These are phyloP conservation scores for Pythium chondricola DNA, from an alignment of 352 stramenopile species.

Conservation along the genomic window DNA sequence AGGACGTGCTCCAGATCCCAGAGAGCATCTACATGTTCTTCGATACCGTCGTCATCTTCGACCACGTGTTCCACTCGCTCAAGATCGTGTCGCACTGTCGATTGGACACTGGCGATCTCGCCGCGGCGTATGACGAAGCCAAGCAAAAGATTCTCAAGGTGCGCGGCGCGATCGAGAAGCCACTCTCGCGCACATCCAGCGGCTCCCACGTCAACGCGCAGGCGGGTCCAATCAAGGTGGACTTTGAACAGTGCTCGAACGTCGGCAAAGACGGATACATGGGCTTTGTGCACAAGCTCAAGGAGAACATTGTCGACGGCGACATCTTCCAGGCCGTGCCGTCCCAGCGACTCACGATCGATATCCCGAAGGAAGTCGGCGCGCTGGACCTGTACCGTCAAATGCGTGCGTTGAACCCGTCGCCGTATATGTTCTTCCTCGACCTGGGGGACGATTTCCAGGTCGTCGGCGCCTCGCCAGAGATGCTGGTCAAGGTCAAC, in stretches of 20 bases:
- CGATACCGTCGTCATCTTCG: conserved; percentile 85
- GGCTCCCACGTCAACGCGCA: conserved; percentile 45
- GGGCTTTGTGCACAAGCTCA: conserved; percentile 81
- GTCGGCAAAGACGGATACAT: conserved; percentile 82
- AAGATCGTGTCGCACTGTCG: conserved; percentile 84
- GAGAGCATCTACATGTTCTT: conserved; percentile 91
- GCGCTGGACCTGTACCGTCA: conserved; percentile 83
- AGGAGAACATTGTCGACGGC: conserved; percentile 84
- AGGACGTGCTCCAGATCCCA: conserved; percentile 73
- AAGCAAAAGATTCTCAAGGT: conserved; percentile 69
- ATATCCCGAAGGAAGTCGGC: conserved; percentile 58
- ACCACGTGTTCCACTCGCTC: conserved; percentile 88
- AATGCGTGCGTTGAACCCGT: conserved; percentile 86
- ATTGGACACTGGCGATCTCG: conserved; percentile 60
- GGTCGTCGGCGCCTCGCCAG: conserved; percentile 79
- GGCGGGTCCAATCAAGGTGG: conserved; percentile 30
- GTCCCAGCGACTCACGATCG: conserved; percentile 69
- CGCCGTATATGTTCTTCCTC: conserved; percentile 89
- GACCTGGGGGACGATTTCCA: conserved; percentile 83
- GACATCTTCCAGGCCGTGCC: conserved; percentile 89
- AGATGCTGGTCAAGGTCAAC: conserved; percentile 89
- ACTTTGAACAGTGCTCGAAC: conserved; percentile 75
- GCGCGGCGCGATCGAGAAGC: conserved; percentile 52
- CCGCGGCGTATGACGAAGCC: conserved; percentile 60
- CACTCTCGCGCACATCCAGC: conserved; percentile 47